A percentile compares a stretch with the other conserved stretches of the same genome.
Conservation (phyloP, 2,329 filamentous ascomycete species). For the Curvularia verruculosa region DNA sequence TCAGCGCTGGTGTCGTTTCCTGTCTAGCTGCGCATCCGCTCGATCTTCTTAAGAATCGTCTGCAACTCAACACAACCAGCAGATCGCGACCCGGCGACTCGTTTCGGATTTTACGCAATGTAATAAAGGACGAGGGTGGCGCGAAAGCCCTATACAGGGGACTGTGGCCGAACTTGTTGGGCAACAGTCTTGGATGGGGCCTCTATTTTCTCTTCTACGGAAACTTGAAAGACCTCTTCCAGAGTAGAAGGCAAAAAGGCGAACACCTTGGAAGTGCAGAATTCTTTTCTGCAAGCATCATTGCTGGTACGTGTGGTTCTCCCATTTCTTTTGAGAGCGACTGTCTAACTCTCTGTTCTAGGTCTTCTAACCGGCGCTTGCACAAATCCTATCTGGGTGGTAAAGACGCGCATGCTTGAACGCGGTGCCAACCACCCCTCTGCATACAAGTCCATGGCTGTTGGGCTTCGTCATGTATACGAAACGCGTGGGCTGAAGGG, state of each 20-base stretch:
- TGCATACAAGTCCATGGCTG: conserved; percentile 79
- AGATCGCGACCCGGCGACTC: conserved; percentile 60
- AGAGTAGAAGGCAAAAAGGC: conserved; percentile 48
- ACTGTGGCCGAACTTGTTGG: conserved; percentile 85
- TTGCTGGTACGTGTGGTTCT: conserved; percentile 54
- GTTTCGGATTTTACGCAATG: conserved; percentile 58
- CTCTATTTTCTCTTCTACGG: conserved; percentile 84
- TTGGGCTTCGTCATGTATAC: conserved; percentile 72
- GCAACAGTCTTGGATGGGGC: conserved; percentile 89
- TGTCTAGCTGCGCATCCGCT: conserved; percentile 90
- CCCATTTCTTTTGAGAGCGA: background rate
- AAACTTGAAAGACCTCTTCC: conserved; percentile 63
- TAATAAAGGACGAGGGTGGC: conserved; percentile 61
- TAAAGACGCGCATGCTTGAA: conserved; percentile 96
- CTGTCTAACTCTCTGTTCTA: conserved; percentile 21
- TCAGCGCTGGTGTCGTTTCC: conserved; percentile 84
- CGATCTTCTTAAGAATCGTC: conserved; percentile 93
- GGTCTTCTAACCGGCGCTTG: conserved; percentile 78
- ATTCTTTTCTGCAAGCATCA: conserved; percentile 79
- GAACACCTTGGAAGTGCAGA: conserved; percentile 66
- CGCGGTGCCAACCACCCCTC: conserved; percentile 75
- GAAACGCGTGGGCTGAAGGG: conserved; percentile 74
- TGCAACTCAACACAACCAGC: conserved; percentile 66
- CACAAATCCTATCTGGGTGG: conserved; percentile 97
- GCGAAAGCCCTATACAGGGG: conserved; percentile 83